These are phyloP conservation scores for Cercospora sp. DNA, from an alignment of 2,329 filamentous ascomycete genomes.

Conservation along the genomic window DNA sequence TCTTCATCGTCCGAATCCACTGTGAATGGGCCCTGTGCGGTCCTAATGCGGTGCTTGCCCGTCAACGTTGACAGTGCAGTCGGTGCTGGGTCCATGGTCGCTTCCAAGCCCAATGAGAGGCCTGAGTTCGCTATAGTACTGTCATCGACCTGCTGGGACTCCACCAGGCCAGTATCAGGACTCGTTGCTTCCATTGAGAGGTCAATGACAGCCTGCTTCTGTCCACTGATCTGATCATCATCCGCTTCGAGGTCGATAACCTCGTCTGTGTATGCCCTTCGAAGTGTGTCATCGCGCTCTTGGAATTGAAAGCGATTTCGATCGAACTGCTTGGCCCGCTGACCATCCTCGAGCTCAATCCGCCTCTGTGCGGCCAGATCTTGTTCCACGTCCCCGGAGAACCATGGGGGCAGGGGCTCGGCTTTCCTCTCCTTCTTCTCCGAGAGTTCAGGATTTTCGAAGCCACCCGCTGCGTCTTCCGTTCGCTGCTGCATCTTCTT, in stretches of 20 bases:
- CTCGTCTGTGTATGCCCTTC: constrained; percentile 55
- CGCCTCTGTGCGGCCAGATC: constrained; percentile 57
- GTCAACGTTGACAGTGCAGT: not conserved
- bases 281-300: constrained; percentile 48
- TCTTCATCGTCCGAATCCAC: constrained; percentile 6
- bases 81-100: not conserved
- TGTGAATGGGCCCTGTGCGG: not conserved
- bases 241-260: constrained; percentile 51
- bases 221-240: constrained; percentile 41
- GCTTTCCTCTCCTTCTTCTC: constrained; percentile 47
- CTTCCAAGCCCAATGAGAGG: not conserved
- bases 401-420: constrained; percentile 74
- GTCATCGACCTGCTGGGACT: constrained; percentile 48
- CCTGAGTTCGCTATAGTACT: constrained; percentile 40
- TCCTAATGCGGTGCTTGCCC: not conserved
- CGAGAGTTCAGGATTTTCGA: constrained; percentile 55
- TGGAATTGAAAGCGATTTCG: constrained; percentile 63
- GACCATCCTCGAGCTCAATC: constrained; percentile 49
- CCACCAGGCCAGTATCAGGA: constrained; percentile 18
- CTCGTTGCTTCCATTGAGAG: constrained; percentile 31
- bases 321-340: constrained; percentile 57
- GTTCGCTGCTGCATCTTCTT: constrained; percentile 56
- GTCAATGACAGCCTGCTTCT: constrained; percentile 45
- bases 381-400: constrained; percentile 57
- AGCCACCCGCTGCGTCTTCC: constrained; percentile 63